Base-by-base conservation (phyloP, 2,329 filamentous ascomycete genomes). In the Delphinella strobiligena region DNA sequence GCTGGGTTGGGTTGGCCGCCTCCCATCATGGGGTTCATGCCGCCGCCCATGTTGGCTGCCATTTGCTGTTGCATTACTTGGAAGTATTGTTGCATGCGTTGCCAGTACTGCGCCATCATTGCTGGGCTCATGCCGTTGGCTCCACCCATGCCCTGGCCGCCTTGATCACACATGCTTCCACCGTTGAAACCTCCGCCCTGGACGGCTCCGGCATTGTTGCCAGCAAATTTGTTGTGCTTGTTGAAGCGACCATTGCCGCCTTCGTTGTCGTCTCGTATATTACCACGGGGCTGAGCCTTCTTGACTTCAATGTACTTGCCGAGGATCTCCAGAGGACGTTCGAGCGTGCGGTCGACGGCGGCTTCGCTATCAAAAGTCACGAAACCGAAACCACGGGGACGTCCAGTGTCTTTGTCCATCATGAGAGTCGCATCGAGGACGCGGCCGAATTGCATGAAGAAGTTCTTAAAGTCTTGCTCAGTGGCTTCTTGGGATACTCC, bases 361-460 rank as follows among this genome's bases (percentile, higher is more conserved):
- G 85, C 80, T 54, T 98, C 91, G 49, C 81, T 93, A 62, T 98
- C 91, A 52, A 98, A 98, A 0, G 91, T 98, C 38, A 98, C 91
- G 60, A 98, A 98, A 11, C 91, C 91, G 54, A 98, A 98, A 2
- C 91, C 91, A 55, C 91, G 75, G 2, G 91, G 91, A 31, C 91
- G 78, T n/a, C 91, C 91, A 1, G 91, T 98, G 60, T 98, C 91
- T 64, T 98, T 98, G 61, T 98, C 91, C 79, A 98, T 98, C 91
- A 98, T 98, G 2, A 98, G 76, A 0, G 91, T 98, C 2, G 91
- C 91, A 63, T 98, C 91, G 30, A 98, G 81, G 15, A 98, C 91
- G 45, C 89, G 80, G 19, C 91, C 91, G 53, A 96, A 98, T 55
- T 94, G 85, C 54, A 83, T 86, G 65, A 98, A 98, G 64, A 94